Evolutionary conservation across 805 yeast genomes (phyloP).

Genomic region (Huiozyma naganishii): DNA sequence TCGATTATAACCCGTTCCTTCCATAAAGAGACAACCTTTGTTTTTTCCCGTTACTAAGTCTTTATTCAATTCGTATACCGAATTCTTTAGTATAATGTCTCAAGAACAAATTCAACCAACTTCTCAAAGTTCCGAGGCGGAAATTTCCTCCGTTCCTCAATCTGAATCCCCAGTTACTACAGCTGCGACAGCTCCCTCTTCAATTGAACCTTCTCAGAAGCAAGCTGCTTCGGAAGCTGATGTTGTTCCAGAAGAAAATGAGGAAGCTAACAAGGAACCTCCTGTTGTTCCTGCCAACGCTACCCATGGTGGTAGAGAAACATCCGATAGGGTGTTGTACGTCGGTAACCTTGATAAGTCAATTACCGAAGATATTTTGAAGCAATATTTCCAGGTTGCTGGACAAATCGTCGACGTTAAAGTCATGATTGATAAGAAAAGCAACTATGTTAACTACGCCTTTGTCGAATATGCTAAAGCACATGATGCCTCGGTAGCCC

Average conservation of each 20-base stretch:
- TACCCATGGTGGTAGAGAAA: constrained; percentile 70
- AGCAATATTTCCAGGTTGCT: constrained; percentile 50
- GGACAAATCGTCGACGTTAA: constrained; percentile 58
- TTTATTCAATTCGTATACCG: not conserved
- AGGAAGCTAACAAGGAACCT: constrained; percentile 5
- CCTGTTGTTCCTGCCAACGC: constrained; percentile 53
- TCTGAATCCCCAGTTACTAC: not conserved
- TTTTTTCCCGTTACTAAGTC: not conserved
- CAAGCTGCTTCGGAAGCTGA: not conserved
- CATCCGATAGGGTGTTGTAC: constrained; percentile 60
- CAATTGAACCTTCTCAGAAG: not conserved
- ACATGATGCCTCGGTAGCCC: constrained; percentile 51
- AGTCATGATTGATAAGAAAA: constrained; percentile 65
- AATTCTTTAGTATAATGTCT: not conserved
- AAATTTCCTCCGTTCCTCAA: constrained; percentile 1
- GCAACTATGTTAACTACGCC: constrained; percentile 67
- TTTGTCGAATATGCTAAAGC: constrained; percentile 63
- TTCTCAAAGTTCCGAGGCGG: constrained; percentile 3
- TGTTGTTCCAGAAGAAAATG: not conserved
- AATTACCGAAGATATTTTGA: constrained; percentile 51
- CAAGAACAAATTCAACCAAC: not conserved
- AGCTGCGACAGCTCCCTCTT: not conserved
- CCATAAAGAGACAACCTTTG: not conserved
- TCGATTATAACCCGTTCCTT: not conserved
- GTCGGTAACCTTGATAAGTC: constrained; percentile 64